Evolutionary conservation across 2,329 filamentous ascomycete species (phyloP), one percentile per base, ranked within the genome.

Genomic region (Phaeoacremonium minimum): DNA sequence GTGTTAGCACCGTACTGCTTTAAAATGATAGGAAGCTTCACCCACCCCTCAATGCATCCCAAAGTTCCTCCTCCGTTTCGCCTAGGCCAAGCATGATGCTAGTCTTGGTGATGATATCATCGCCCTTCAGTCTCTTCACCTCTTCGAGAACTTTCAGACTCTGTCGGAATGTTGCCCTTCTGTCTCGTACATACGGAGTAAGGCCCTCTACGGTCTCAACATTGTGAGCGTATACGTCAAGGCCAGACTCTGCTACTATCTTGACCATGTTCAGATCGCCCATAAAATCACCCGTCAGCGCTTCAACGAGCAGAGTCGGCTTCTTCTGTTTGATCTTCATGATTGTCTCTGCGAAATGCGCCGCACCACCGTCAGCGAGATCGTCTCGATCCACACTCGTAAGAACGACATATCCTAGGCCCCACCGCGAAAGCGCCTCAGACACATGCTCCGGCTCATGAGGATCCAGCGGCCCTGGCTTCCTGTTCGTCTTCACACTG

Each of bases 201-300:
- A 98, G 67, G 17, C 71, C 87, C 66, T 97, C 93, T 5, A 90
- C 85, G 0, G 93, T 98, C 74, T 98, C 93, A 42, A 98, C 76
- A 50, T 98, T 98, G 64, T 98, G 93, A 22, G 93, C 93, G 58
- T 91, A 98, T 3, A 98, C 93, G 56, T 98, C 93, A 38, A 98
- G 66, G 1, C 93, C 93, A 51, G 87, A 95, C 46, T 77, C 71
- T 1, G 91, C 93, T 30, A 98, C 88, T 35, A 91, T 57, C 52
- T 72, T 71, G 22, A 94, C 93, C 86, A 91, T 90, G 38, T 94
- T 89, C 47, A 90, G 46, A 52, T 98, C 79, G 14, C 93, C 93
- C 4, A 62, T 69, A 60, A 88, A 97, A 52, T 98, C 93, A 30
- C 93, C 89, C 3, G 91, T 93, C 55, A 94, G 58, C 1, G 86